Evolutionary conservation across 2,329 filamentous ascomycete species (phyloP).

Genomic region (Talaromyces funiculosus): DNA sequence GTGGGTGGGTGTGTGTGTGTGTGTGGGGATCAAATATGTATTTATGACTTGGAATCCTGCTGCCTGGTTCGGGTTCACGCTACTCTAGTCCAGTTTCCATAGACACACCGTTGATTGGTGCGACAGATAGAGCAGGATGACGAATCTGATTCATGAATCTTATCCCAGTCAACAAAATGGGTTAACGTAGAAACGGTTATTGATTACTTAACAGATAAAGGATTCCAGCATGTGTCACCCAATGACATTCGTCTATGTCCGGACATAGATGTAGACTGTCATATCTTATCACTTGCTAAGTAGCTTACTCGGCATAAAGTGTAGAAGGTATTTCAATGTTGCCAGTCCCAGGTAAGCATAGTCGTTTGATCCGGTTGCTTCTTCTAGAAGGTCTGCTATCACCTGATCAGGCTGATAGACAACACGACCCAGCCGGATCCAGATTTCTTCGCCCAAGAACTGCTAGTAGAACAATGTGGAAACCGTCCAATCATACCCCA

Average conservation of each 20-base stretch:
- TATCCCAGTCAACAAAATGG: not conserved
- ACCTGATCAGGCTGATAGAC: not conserved
- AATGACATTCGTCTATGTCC: not conserved
- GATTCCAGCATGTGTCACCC: not conserved
- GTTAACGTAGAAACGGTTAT: no score
- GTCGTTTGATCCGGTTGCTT: not conserved
- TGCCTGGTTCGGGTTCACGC: slow-evolving; percentile 4
- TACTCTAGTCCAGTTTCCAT: not conserved
- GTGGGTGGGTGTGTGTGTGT: not conserved
- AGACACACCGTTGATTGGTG: slow-evolving; percentile 1
- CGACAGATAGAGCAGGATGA: not conserved
- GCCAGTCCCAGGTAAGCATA: not conserved
- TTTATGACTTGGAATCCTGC: not conserved
- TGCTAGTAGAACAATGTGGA: not conserved
- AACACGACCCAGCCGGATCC: not conserved
- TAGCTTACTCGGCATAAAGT: not conserved
- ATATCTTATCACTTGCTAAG: not conserved
- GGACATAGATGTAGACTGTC: not conserved
- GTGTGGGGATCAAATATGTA: not conserved
- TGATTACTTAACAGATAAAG: not conserved
- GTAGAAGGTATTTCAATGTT: no score
- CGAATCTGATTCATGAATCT: slow-evolving; percentile 1
- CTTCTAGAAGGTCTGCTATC: not conserved
- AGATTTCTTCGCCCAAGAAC: not conserved
- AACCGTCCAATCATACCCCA: not conserved